Conservation (phyloP, 1,284 basidiomycete genomes). For the Papiliotrema flavescens region DNA sequence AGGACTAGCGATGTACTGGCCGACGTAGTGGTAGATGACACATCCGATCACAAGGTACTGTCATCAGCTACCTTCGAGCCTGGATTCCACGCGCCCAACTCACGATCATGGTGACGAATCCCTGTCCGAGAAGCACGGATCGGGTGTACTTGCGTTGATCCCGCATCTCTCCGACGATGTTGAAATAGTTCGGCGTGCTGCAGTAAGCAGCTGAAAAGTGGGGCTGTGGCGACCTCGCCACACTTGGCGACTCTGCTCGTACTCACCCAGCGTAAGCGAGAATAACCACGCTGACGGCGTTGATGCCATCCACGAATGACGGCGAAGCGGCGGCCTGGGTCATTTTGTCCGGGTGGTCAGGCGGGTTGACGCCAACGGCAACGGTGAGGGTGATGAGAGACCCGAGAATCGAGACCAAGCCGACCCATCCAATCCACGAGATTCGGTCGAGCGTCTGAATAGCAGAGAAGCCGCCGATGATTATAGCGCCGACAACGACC, state of each 20-base stretch:
- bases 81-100: conserved; percentile 7
- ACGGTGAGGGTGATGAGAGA: conserved; percentile 45
- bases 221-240: background rate
- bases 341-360: conserved; percentile 25
- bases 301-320: conserved; percentile 39
- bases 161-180: conserved; percentile 48
- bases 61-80: background rate
- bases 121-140: conserved; percentile 21
- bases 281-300: conserved; percentile 39
- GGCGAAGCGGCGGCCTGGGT: conserved; percentile 21
- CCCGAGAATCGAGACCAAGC: conserved; percentile 32
- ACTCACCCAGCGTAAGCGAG: conserved; percentile 35
- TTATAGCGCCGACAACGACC: conserved; percentile 35
- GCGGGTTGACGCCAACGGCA: conserved; percentile 45
- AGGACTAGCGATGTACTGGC: conserved; percentile 46
- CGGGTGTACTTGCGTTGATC: conserved; percentile 31
- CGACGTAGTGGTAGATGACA: conserved; percentile 33
- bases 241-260: too few species aligned
- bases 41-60: conserved; percentile 15
- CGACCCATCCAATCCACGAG: conserved; percentile 45
- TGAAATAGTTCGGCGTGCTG: conserved; percentile 30
- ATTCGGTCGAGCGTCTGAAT: conserved; percentile 46
- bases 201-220: background rate
- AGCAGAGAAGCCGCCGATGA: conserved; percentile 32
- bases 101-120: conserved; percentile 30